Evolutionary conservation across 169 alveolate species (phyloP), one percentile per base, ranked within the genome.

Genomic region (Amoebophrya sp.): DNA sequence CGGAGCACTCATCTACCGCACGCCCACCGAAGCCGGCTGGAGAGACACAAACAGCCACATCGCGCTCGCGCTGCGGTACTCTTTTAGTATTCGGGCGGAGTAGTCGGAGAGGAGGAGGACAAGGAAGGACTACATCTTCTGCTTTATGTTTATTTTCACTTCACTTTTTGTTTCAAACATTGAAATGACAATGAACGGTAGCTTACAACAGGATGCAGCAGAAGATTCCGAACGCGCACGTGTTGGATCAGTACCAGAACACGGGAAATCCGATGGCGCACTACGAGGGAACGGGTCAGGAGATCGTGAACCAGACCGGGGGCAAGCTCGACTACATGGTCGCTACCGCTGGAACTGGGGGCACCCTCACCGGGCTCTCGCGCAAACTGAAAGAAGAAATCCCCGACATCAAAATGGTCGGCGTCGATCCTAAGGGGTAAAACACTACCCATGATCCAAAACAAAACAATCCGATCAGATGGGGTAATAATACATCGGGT

Each of bases 191-290:
- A n/a, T n/a, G n/a, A n/a, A n/a, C n/a, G n/a, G n/a, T n/a, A n/a
- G n/a, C n/a, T n/a, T n/a, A n/a, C n/a, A n/a, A 39, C 40, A 94
- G 95, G 91, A 91, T 95, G 78, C 91, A 93, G 31, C 93, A 93
- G 91, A 94, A 88, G 39, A 91, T 95, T 41, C 95, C 93, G 41
- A 94, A 95, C 88, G 93, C 96, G 45, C 96, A 95, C 91, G 95
- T 96, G 70, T 96, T 97, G 4, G 97, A 97, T 90, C 97, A 97
- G 95, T 97, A 97, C 92, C 90, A 94, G 69, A 96, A 96, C 93
- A 94, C 97, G 16, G 96, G 96, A n/a, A 97, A 97, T 92, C 98
- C 98, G 42, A 67, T 95, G 70, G 97, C 97, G n/a, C 99, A 97
- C 94, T 97, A 96, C 90, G 97, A 95, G 69, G 96, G 96, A 42